A percentile compares a stretch with the other conserved stretches of the same genome.
Evolutionary conservation across 2,329 filamentous ascomycete species (phyloP).

Genomic region (Aspergillus ustus): DNA sequence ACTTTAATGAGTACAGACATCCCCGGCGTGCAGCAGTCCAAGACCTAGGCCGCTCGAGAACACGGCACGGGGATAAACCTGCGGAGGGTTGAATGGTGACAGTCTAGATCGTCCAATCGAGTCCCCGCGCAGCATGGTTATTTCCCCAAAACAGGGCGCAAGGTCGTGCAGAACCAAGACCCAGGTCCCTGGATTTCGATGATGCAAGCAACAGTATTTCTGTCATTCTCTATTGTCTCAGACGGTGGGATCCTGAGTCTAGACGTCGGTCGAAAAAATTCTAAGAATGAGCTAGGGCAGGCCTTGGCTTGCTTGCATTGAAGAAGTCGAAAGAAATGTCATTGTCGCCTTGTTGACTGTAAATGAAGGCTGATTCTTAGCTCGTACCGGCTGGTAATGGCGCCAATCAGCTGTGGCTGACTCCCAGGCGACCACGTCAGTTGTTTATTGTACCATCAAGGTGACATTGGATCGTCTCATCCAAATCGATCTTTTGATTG

Average conservation of each 20-base stretch:
- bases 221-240: neutral
- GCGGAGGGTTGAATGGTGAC: neutral
- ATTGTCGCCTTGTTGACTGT: neutral
- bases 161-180: neutral
- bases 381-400: neutral
- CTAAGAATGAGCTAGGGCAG: neutral
- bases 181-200: neutral
- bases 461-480: neutral
- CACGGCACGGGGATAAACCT: neutral
- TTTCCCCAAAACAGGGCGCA: neutral
- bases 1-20: neutral
- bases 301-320: neutral
- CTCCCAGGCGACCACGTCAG: neutral
- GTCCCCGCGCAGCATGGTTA: neutral
- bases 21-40: neutral
- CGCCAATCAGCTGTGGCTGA: neutral
- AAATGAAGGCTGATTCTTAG: neutral
- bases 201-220: neutral
- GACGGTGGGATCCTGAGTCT: neutral
- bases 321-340: neutral
- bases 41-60: neutral
- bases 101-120: neutral
- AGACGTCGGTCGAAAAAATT: neutral
- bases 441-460: neutral
- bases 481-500: neutral